phyloP scores from a whole-genome alignment of 169 alveolate genomes.

The Babesia bovis region DNA sequence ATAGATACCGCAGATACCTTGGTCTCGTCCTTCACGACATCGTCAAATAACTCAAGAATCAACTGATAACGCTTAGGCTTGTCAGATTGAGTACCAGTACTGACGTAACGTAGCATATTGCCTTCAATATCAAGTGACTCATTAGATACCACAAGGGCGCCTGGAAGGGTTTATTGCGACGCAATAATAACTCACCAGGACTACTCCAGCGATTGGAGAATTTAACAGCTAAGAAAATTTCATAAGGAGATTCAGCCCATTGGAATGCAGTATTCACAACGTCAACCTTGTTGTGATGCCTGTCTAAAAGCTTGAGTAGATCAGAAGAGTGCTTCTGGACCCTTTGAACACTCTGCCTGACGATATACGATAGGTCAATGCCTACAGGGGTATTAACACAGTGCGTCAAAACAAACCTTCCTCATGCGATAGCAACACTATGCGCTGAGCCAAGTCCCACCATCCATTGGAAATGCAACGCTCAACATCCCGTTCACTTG shows the following conservation, averaged over 20 bases:
- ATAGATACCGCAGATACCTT: constrained; percentile 85
- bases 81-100: constrained; percentile 84
- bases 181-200: constrained; percentile 79
- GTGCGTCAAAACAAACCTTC: constrained; percentile 19
- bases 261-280: constrained; percentile 91
- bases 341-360: constrained; percentile 39
- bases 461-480: constrained; percentile 56
- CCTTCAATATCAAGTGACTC: constrained; percentile 71
- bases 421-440: constrained; percentile 55
- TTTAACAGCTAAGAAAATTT: constrained; percentile 86
- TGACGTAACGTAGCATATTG: constrained; percentile 75
- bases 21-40: constrained; percentile 76
- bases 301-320: constrained; percentile 53
- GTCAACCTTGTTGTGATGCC: constrained; percentile 53
- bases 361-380: constrained; percentile 52
- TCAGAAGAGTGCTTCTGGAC: constrained; percentile 51
- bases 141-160: constrained; percentile 83
- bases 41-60: constrained; percentile 74
- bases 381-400: not conserved
- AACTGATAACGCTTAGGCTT: constrained; percentile 79
- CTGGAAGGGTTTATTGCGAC: constrained; percentile 28
- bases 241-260: constrained; percentile 94
- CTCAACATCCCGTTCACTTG: constrained; percentile 55
- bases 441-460: constrained; percentile 65
- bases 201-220: constrained; percentile 93